Conservation (phyloP, 148 eudicot genomes). For the Linanthus parryae region DNA sequence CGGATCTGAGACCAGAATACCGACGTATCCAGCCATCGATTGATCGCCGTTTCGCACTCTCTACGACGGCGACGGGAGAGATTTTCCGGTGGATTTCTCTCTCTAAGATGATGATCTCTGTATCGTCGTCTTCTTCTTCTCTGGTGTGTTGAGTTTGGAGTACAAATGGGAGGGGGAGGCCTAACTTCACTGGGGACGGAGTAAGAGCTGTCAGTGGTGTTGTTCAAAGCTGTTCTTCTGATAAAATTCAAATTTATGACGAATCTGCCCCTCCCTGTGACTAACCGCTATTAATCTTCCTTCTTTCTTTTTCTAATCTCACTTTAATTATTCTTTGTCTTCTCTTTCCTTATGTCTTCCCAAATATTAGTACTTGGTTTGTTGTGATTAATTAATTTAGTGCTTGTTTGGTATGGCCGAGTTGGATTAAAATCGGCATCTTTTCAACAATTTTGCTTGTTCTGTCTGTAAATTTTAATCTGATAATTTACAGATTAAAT, state of each 20-base stretch:
- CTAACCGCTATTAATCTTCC: slow-evolving; percentile 28
- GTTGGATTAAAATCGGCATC: too few relatives aligned
- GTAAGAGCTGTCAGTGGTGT: slow-evolving; percentile 65
- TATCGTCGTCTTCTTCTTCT: slow-evolving; percentile 8
- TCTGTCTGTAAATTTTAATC: too few relatives aligned
- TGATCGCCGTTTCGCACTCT: neutral
- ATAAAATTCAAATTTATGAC: slow-evolving; percentile 65
- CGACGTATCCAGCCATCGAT: slow-evolving; percentile 71
- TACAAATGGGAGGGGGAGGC: slow-evolving; percentile 8
- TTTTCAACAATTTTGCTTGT: too few relatives aligned
- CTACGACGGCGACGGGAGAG: neutral
- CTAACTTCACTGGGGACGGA: slow-evolving; percentile 32
- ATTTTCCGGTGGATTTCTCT: slow-evolving; percentile 3
- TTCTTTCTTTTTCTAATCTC: neutral
- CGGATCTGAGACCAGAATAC: slow-evolving; percentile 92
- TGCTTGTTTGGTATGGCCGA: too few relatives aligned
- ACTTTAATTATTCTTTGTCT: neutral
- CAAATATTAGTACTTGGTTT: neutral
- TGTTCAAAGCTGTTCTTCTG: slow-evolving; percentile 10
- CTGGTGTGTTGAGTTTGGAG: slow-evolving; percentile 7
- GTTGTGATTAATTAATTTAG: too few relatives aligned
- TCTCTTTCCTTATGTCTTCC: neutral
- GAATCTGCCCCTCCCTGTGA: slow-evolving; percentile 35
- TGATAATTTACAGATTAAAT: too few relatives aligned
- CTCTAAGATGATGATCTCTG: slow-evolving; percentile 7